These are phyloP conservation scores for Niveomyces coronatus DNA, from an alignment of 2,329 filamentous ascomycete genomes.

Conservation along the genomic window DNA sequence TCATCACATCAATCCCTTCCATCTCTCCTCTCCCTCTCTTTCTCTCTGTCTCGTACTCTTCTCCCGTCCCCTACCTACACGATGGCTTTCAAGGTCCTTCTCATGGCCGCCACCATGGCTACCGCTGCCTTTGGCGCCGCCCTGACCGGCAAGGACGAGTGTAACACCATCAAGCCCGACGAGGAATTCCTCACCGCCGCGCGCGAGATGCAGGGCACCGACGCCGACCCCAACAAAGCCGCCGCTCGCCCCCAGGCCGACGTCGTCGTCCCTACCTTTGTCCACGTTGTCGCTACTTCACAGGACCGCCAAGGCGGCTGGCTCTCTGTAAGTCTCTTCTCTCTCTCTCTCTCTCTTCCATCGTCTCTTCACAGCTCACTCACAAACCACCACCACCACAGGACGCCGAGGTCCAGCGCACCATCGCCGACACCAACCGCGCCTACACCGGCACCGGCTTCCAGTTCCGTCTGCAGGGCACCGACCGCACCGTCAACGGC, in stretches of 20 bases:
- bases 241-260: not conserved
- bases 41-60: no score
- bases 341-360: not conserved
- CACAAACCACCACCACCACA: not conserved
- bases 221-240: not conserved
- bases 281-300: constrained; percentile 6
- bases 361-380: no score
- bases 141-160: not conserved
- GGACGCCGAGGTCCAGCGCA: not conserved
- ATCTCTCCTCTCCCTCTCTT: no score
- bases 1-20: no score
- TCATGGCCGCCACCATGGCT: constrained; percentile 4
- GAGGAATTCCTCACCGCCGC: not conserved
- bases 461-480: constrained; percentile 32
- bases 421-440: not conserved
- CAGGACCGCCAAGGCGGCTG: not conserved
- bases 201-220: not conserved
- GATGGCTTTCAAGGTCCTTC: constrained; percentile 3
- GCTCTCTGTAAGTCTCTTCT: constrained; percentile 5
- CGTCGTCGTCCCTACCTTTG: not conserved
- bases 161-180: not conserved
- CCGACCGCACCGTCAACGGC: constrained; percentile 35
- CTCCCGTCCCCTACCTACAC: no score
- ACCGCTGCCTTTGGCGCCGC: constrained; percentile 1
- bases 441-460: constrained; percentile 5